Evolutionary conservation across 345 rosid species (phyloP), one percentile per base, ranked within the genome.

Genomic region (Garcia nutans): DNA sequence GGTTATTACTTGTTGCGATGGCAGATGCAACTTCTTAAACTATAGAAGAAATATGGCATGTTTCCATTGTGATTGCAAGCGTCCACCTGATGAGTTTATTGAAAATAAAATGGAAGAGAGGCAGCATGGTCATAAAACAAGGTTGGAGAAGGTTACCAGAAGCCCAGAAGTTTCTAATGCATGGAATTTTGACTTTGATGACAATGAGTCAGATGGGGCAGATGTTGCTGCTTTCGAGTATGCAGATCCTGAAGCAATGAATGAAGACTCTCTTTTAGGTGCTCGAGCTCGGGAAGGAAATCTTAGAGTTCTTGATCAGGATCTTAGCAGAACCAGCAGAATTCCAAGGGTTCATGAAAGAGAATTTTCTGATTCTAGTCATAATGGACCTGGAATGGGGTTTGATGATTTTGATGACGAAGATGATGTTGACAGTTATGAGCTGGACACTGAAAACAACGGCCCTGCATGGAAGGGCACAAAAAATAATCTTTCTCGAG

Each of bases 111-210:
- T 89, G 77, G 92, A 76, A 78, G 92, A 92, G 68, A 82, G 75
- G 73, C 84, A 65, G 73, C 88, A 55, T 42, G 86, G 84, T 84
- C 76, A 78, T n/a, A 81, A 78, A 77, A 52, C 81, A 78, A 80
- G 87, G 72, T 44, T 70, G 23, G 92, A 86, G 77, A 87, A 86
- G 75, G 74, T 68, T 81, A 78, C 85, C 55, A 80, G 66, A 49
- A 82, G 88, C 72, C 79, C 78, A 49, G 95, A 89, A 81, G 90
- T 93, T 76, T 88, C 97, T 66, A 88, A 89, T 82, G 95, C 95
- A 42, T 94, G 99, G 97, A 96, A 93, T 86, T 96, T 93, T 73
- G 95, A 96, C 81, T 96, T 96, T 57, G 99, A 93, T 72, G 99
- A 96, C 45, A 89, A 92, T 82, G 99, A 89, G 88, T 96, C 99